phyloP scores from a whole-genome alignment of 179 eudicot species.

The Spergularia azorica region DNA sequence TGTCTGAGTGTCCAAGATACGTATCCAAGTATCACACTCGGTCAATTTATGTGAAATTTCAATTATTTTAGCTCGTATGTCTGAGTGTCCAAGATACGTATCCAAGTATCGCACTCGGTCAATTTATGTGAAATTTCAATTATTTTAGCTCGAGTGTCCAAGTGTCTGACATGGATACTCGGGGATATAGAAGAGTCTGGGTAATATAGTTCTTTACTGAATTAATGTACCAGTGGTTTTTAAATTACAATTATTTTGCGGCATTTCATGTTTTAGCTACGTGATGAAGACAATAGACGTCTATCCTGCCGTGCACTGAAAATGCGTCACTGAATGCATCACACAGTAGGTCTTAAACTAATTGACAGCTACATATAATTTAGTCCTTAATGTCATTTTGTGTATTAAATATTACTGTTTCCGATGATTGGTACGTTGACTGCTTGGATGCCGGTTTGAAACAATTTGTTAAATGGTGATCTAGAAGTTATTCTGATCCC shows the following conservation, averaged over 20 bases:
- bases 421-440: neutral
- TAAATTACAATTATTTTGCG: neutral
- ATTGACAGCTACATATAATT: conserved; percentile 1
- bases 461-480: neutral
- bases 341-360: neutral
- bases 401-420: neutral
- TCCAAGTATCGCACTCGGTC: no score
- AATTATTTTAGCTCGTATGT: no score
- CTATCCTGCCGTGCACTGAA: neutral
- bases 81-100: no score
- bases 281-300: neutral
- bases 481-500: neutral
- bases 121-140: no score
- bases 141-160: no score
- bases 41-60: no score
- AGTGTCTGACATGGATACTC: no score
- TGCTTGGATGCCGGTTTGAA: neutral
- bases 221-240: neutral
- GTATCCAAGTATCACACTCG: no score
- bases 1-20: no score
- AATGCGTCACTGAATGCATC: conserved; percentile 11
- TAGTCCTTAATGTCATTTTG: neutral
- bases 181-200: no score
- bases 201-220: no score
- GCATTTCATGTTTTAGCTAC: neutral